A percentile compares a stretch with the other conserved stretches of the same genome.
Conservation (phyloP, 768 basidiomycete species). For the Boletus rex-veris region DNA sequence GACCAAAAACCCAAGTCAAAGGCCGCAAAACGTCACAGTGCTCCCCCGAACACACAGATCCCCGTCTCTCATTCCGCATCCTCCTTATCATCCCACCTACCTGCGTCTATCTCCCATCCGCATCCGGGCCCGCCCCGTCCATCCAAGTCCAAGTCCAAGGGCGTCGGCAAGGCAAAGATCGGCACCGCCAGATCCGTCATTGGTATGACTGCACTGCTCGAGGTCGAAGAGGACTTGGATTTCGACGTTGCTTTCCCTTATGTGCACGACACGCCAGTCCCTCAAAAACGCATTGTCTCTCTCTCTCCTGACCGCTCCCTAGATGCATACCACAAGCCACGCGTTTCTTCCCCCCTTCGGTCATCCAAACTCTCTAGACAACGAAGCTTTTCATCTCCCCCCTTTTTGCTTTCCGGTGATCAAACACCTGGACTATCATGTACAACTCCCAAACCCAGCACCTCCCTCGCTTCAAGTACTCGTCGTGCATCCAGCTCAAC, state of each 20-base stretch:
- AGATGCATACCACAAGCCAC: slow-evolving; percentile 16
- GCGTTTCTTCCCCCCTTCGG: slow-evolving; percentile 24
- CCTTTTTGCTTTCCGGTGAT: slow-evolving; percentile 8
- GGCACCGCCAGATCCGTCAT: slow-evolving; percentile 43
- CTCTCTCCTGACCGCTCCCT: slow-evolving; percentile 8
- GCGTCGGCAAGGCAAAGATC: slow-evolving; percentile 27
- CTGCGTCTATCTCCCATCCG: slow-evolving; percentile 2
- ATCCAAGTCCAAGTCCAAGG: slow-evolving; percentile 29
- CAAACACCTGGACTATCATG: slow-evolving; percentile 3
- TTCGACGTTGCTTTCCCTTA: slow-evolving; percentile 11
- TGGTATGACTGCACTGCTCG: slow-evolving; percentile 51
- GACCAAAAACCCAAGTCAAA: slow-evolving; percentile 21
- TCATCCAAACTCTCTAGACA: slow-evolving; percentile 24
- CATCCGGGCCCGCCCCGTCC: slow-evolving; percentile 18
- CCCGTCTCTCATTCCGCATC: slow-evolving; percentile 22
- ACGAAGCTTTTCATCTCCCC: slow-evolving; percentile 32
- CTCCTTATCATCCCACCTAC: slow-evolving; percentile 15
- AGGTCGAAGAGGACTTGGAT: slow-evolving; percentile 48
- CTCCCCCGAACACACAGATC: slow-evolving; percentile 11
- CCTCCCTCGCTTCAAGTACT: slow-evolving; percentile 7
- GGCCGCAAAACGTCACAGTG: slow-evolving; percentile 16
- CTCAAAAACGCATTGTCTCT: slow-evolving; percentile 19
- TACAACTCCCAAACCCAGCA: background rate
- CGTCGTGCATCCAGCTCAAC: slow-evolving; percentile 8
- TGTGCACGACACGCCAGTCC: slow-evolving; percentile 2